A percentile compares a stretch with the other conserved stretches of the same genome.
phyloP scores from a whole-genome alignment of 352 stramenopile species.

The Phytopythium delawarense region DNA sequence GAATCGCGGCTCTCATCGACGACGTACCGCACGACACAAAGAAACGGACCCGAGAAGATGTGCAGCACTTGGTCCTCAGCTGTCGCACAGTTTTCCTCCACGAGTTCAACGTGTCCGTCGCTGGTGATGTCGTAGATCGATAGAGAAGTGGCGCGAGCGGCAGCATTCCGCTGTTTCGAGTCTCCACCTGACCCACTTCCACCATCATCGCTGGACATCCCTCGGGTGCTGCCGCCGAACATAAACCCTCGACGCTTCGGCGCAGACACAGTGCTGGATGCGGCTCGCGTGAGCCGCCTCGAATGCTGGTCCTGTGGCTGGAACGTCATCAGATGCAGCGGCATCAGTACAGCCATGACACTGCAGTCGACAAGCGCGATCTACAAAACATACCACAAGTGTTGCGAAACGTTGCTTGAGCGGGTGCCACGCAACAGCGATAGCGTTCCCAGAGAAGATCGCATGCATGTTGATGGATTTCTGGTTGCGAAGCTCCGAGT shows the following conservation, averaged over 20 bases:
- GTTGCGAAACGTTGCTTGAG: constrained; percentile 30
- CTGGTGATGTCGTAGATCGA: constrained; percentile 28
- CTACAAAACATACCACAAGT: neutral
- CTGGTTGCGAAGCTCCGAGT: constrained; percentile 58
- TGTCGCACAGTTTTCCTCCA: constrained; percentile 44
- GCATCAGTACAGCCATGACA: neutral
- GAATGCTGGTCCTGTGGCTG: constrained; percentile 59
- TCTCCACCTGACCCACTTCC: constrained; percentile 14
- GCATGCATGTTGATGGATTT: constrained; percentile 57
- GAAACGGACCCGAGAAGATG: constrained; percentile 63
- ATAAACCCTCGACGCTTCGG: constrained; percentile 57
- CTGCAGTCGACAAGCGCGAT: neutral
- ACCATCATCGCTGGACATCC: constrained; percentile 19
- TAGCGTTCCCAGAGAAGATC: constrained; percentile 55
- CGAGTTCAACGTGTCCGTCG: constrained; percentile 42
- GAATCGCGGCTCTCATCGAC: constrained; percentile 10
- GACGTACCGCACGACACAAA: constrained; percentile 62
- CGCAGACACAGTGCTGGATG: constrained; percentile 31
- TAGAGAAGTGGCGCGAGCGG: constrained; percentile 35
- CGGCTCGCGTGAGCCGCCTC: constrained; percentile 26
- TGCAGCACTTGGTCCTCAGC: constrained; percentile 59
- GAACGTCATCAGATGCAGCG: neutral
- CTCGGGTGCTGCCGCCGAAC: constrained; percentile 50
- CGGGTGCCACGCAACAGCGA: constrained; percentile 63
- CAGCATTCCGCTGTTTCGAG: constrained; percentile 27